Base-by-base conservation (phyloP, 2,329 filamentous ascomycete species). In the Cladophialophora bantiana region DNA sequence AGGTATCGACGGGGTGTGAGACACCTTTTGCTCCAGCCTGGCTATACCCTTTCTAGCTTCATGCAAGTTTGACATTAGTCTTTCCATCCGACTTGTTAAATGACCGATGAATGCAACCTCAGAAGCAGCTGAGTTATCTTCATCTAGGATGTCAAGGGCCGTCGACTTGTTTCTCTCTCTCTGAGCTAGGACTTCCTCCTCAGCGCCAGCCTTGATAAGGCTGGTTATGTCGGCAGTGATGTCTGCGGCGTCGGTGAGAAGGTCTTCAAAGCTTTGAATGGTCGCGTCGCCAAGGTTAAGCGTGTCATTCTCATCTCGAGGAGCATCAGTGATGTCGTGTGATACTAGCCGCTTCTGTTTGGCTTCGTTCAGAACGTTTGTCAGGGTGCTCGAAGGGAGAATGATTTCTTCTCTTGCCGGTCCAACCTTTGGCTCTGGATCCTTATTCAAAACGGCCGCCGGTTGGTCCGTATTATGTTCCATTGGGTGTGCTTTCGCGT, bases 201-300 rank as follows among this genome's bases (percentile, higher is more conserved):
- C 71, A 57, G 78, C 75, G 38, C 76, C 77, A 6, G 74, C 74
- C 13, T 71, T 66, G 65, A 70, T 72, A 12, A 69, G 64, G 38
- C 50, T 70, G 13, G 69, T 72, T 9, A 73, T 56, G 42, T 73
- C 71, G 2, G 69, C 70, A 2, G 68, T 68, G 48, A 69, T 69
- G 45, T 67, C 68, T 26, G 65, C 64, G 18, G 75, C 70, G 32
- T 71, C 67, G 31, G 69, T 71, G 45, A 83, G 72, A 31, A 83
- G 73, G 13, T 78, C 75, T 60, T 81, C 77, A 18, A 83, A 77
- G 18, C 79, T 82, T 59, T 81, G 78, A 50, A 83, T 77, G 1
- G 81, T 83, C 67, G 79, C 79, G 64, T 82, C 80, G 12, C 80
- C 79, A 4, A 81, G 68, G 12, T 76, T 74, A 18, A 81, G 70